Evolutionary conservation across 2,329 filamentous ascomycete species (phyloP), one percentile per base, ranked within the genome.

Genomic region (Ustilaginoidea virens): DNA sequence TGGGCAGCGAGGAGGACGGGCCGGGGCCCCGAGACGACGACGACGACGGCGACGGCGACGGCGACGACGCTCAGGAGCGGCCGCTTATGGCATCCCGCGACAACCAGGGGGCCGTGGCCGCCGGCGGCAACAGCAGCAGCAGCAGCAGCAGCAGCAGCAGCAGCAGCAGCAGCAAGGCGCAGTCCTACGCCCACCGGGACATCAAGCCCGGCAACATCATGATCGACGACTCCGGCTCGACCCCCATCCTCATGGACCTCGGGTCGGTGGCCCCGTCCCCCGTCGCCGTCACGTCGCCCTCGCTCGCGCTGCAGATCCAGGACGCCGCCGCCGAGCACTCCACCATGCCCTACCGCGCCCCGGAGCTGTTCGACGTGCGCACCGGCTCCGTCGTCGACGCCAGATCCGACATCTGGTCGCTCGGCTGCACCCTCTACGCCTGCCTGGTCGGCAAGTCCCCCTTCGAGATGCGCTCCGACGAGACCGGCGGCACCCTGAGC

Each of bases 161-260:
- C n/a, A n/a, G n/a, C n/a, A n/a, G n/a, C n/a, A n/a, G n/a, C n/a
- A n/a, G 39, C 28, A 71, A 74, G 33, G 61, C 71, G 35, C 67
- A 80, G 41, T 81, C 85, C 13, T 98, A 93, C 52, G 81, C 90
- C 36, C 90, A 98, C 55, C 68, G 90, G 41, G 90, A 98, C 55
- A 93, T 98, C 52, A 98, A 98, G 55, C 90, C 90, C 44, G 70
- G 85, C 33, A 98, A 98, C 57, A 92, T 98, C 48, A 98, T 98
- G 90, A 93, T 98, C 41, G 79, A 81, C 40, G 87, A 96, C 50
- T 74, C 83, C 43, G 90, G 90, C 41, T 69, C 74, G 34, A 76
- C 75, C 17, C 87, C 90, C 3, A 90, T 98, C 43, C 69, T 98
- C 20, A 98, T 98, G 90, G 90, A 98, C 50, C 74, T 98, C 15